Evolutionary conservation across 2,329 filamentous ascomycete species (phyloP).

Genomic region (Plenodomus lindquistii): DNA sequence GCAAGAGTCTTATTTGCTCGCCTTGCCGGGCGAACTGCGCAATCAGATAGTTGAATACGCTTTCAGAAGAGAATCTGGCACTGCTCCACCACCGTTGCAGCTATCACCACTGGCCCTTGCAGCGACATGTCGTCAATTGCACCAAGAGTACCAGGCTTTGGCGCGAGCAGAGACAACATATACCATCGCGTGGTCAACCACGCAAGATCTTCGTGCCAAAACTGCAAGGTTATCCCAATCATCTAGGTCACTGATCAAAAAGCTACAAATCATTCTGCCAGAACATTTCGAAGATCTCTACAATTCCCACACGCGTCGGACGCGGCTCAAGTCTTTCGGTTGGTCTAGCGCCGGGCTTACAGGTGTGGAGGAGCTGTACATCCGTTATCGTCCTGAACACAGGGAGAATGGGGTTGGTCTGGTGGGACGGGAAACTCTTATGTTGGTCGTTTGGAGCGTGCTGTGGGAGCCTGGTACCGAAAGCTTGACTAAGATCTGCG

Average conservation of each 20-base stretch:
- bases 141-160: conserved; percentile 14
- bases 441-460: conserved; percentile 15
- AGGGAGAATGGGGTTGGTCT: not conserved
- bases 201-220: conserved; percentile 2
- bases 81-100: conserved; percentile 6
- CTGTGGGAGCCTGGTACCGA: conserved; percentile 14
- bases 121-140: conserved; percentile 20
- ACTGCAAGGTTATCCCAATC: conserved; percentile 1
- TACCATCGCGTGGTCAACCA: conserved; percentile 3
- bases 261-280: conserved; percentile 12
- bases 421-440: conserved; percentile 7
- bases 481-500: conserved; percentile 13
- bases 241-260: conserved; percentile 6
- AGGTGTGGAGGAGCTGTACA: conserved; percentile 18
- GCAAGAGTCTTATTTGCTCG: no score
- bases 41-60: conserved; percentile 20
- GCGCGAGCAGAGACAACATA: conserved; percentile 18
- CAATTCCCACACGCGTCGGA: not conserved
- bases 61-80: conserved; percentile 9
- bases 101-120: conserved; percentile 20
- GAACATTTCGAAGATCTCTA: not conserved
- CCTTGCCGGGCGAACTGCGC: conserved; percentile 18
- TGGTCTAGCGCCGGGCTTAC: conserved; percentile 16
- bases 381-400: conserved; percentile 9
- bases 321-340: conserved; percentile 9